phyloP scores from a whole-genome alignment of 129 eudicot genomes.

The Escallonia herrerae region DNA sequence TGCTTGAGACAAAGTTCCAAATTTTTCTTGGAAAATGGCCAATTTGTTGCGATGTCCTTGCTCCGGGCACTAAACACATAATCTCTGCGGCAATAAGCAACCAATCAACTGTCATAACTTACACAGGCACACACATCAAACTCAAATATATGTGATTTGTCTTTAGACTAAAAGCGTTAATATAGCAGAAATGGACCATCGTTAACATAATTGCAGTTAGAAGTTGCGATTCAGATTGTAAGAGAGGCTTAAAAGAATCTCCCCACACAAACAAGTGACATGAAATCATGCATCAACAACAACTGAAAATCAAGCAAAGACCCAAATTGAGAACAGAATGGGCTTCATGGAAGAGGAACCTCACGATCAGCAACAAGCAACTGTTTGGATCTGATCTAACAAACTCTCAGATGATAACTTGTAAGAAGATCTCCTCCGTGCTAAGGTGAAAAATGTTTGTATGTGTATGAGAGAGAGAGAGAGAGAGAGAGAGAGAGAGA shows the following conservation, averaged over 20 bases:
- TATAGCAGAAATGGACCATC: conserved; percentile 5
- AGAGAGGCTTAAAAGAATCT: neutral
- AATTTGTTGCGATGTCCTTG: conserved; percentile 54
- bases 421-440: conserved; percentile 5
- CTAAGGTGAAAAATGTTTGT: neutral
- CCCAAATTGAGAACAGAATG: conserved; percentile 21
- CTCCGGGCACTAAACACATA: conserved; percentile 61
- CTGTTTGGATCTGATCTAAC: conserved; percentile 40
- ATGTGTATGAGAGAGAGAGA: neutral
- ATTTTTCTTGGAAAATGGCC: conserved; percentile 76
- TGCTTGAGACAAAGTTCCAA: conserved; percentile 71
- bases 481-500: neutral
- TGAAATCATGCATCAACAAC: conserved; percentile 23
- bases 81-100: conserved; percentile 38
- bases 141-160: conserved; percentile 1
- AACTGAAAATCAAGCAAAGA: too few species aligned
- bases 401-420: conserved; percentile 14
- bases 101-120: too few species aligned
- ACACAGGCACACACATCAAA: neutral
- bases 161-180: neutral
- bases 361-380: conserved; percentile 18
- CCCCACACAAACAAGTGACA: conserved; percentile 9
- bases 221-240: neutral
- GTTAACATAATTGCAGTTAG: neutral
- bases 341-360: conserved; percentile 26